Conservation (phyloP, 2,329 filamentous ascomycete species). For the Rosellinia necatrix region DNA sequence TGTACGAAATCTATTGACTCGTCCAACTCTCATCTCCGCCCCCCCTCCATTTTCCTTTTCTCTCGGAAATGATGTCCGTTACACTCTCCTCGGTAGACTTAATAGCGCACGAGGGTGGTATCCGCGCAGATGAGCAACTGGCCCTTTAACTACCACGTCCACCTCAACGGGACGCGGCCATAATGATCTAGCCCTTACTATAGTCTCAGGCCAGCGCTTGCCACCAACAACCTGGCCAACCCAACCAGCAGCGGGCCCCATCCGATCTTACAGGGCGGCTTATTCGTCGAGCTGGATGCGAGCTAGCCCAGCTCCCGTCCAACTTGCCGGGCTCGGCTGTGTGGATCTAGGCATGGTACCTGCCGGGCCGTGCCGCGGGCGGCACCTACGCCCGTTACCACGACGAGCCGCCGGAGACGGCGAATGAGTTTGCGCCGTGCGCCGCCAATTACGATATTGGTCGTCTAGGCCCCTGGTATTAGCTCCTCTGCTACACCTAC, state of each 20-base stretch:
- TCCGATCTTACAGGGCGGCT: conserved; percentile 11
- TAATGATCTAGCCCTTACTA: conserved; percentile 27
- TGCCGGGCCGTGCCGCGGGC: conserved; percentile 13
- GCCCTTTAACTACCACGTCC: conserved; percentile 30
- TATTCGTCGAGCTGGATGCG: conserved; percentile 29
- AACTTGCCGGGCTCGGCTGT: conserved; percentile 28
- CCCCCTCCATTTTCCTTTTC: not conserved
- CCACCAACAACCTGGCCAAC: conserved; percentile 30
- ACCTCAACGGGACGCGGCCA: conserved; percentile 28
- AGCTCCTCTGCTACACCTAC: conserved; percentile 30
- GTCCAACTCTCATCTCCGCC: not conserved
- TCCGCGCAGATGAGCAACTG: conserved; percentile 22
- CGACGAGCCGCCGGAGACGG: conserved; percentile 5
- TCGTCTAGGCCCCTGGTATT: conserved; percentile 25
- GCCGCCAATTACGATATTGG: conserved; percentile 25
- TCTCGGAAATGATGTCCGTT: conserved; percentile 19
- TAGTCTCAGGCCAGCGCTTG: conserved; percentile 26
- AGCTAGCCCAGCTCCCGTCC: conserved; percentile 23
- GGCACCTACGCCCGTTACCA: conserved; percentile 29
- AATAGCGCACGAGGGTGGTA: conserved; percentile 12
- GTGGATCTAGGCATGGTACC: conserved; percentile 28
- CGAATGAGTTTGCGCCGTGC: conserved; percentile 30
- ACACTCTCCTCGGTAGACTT: conserved; percentile 20
- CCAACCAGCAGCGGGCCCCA: conserved; percentile 30
- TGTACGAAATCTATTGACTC: too few species aligned